Percentiles rank a stretch among this genome's conserved stretches.
Evolutionary conservation across 2,329 filamentous ascomycete species (phyloP).

Genomic region (Zasmidium angulare): DNA sequence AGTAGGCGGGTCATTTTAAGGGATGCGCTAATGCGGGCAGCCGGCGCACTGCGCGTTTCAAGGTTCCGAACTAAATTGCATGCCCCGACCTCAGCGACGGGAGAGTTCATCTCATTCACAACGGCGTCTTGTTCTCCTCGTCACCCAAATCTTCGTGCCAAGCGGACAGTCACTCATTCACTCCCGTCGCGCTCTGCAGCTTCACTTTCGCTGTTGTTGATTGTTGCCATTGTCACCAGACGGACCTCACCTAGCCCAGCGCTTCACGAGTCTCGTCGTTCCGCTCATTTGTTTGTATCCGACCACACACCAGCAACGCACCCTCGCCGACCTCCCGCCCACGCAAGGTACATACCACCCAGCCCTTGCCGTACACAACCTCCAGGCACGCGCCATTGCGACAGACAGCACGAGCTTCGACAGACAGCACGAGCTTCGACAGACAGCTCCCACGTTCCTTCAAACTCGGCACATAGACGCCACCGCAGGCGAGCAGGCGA

Average conservation of each 20-base stretch:
- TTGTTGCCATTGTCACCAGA: constrained; percentile 5
- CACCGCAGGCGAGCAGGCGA: constrained; percentile 10
- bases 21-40: constrained; percentile 6
- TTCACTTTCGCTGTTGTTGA: background rate
- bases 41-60: background rate
- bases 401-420: constrained; percentile 17
- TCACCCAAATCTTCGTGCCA: background rate
- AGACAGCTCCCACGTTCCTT: constrained; percentile 3
- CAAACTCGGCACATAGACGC: constrained; percentile 4
- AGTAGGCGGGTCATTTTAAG: background rate
- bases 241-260: constrained; percentile 18
- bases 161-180: constrained; percentile 14
- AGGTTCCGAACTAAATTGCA: no score
- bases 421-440: constrained; percentile 8
- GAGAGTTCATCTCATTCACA: background rate
- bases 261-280: constrained; percentile 22
- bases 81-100: no score
- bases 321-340: constrained; percentile 5
- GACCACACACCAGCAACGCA: background rate
- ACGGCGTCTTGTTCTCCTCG: background rate
- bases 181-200: constrained; percentile 7
- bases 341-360: constrained; percentile 22
- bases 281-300: constrained; percentile 19
- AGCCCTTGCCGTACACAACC: constrained; percentile 17
- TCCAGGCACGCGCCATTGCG: constrained; percentile 16